phyloP scores from a whole-genome alignment of 179 eudicot genomes.

The Drosera spatulata region DNA sequence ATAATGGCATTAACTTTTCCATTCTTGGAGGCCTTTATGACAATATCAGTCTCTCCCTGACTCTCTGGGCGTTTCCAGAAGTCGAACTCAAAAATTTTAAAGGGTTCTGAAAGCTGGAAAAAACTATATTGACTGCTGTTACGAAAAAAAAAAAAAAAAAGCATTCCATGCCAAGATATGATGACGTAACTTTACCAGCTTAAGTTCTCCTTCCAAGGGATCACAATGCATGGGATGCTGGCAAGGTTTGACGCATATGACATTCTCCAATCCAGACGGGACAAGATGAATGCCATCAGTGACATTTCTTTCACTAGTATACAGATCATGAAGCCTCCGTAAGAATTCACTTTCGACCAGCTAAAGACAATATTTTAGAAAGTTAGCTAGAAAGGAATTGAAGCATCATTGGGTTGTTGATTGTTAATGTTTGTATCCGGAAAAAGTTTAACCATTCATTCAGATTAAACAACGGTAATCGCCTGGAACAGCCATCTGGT shows the following conservation, averaged over 20 bases:
- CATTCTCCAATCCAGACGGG: conserved; percentile 31
- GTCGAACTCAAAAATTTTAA: conserved; percentile 88
- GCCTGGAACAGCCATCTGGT: too few species aligned
- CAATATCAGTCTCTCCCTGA: conserved; percentile 39
- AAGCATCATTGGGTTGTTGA: background rate
- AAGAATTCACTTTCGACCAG: conserved; percentile 67
- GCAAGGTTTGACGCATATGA: conserved; percentile 38
- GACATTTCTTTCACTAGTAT: conserved; percentile 33
- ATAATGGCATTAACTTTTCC: conserved; percentile 76
- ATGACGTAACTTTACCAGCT: conserved; percentile 38
- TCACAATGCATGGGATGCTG: conserved; percentile 80
- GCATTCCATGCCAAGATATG: background rate
- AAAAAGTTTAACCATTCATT: too few species aligned
- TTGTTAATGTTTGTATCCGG: too few species aligned
- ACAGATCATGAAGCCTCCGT: conserved; percentile 64
- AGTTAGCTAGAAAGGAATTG: conserved; percentile 4
- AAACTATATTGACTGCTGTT: conserved; percentile 24
- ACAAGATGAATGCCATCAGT: conserved; percentile 59
- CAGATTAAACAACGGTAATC: too few species aligned
- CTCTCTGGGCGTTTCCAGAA: conserved; percentile 93
- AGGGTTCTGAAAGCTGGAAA: conserved; percentile 92
- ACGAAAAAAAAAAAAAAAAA: background rate
- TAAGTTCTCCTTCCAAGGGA: conserved; percentile 51
- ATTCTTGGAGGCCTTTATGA: conserved; percentile 43
- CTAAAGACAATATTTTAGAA: conserved; percentile 21